These are phyloP conservation scores for Solanum chacoense DNA, from an alignment of 305 asterid genomes.

Conservation along the genomic window DNA sequence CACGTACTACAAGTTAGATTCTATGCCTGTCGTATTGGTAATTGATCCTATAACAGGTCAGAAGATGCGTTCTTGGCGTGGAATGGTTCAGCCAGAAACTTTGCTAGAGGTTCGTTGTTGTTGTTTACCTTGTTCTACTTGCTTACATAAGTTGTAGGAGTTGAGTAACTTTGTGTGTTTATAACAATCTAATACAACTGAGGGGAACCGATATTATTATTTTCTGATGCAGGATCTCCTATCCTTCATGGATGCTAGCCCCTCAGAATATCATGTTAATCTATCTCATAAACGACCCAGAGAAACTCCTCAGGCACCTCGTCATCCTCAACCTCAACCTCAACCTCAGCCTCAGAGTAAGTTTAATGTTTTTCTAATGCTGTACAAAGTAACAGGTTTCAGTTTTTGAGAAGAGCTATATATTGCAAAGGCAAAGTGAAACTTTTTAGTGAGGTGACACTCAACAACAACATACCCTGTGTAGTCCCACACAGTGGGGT, in stretches of 20 bases:
- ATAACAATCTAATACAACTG: neutral
- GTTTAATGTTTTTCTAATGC: neutral
- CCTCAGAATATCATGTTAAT: slow-evolving; percentile 64
- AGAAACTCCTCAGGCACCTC: slow-evolving; percentile 48
- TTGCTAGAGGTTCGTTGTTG: slow-evolving; percentile 63
- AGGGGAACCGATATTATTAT: neutral
- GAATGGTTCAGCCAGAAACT: slow-evolving; percentile 92
- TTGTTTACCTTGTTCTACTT: neutral
- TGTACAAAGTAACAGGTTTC: neutral
- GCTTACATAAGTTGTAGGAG: neutral
- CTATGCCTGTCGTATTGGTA: slow-evolving; percentile 67
- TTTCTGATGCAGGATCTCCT: slow-evolving; percentile 59
- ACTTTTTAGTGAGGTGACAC: neutral
- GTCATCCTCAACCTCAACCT: slow-evolving; percentile 14
- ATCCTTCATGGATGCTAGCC: slow-evolving; percentile 84
- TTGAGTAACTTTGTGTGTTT: neutral
- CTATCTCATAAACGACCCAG: slow-evolving; percentile 80
- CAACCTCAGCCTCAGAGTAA: slow-evolving; percentile 7
- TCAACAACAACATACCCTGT: neutral
- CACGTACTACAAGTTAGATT: slow-evolving; percentile 76
- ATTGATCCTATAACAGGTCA: slow-evolving; percentile 95
- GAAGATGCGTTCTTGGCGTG: slow-evolving; percentile 86
- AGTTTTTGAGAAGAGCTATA: neutral
- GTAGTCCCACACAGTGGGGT: neutral
- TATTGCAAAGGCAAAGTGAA: neutral